These are phyloP conservation scores for Phaffia tasmanica DNA, from an alignment of 768 basidiomycete genomes.

Conservation along the genomic window DNA sequence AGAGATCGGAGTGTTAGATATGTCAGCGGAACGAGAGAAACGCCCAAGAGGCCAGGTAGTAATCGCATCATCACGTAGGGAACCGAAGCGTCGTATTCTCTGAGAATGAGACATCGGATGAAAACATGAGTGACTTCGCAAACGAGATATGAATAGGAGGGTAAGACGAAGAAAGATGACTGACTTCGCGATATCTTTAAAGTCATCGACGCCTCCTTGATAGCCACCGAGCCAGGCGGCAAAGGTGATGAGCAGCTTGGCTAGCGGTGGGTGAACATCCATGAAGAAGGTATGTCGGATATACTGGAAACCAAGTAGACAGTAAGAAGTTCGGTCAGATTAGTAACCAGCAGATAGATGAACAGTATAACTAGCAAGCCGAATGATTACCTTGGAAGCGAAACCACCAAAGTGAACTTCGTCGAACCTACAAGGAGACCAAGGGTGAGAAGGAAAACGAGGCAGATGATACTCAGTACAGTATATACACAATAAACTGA, in stretches of 20 bases:
- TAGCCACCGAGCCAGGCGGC: slow-evolving; percentile 79
- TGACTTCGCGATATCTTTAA: slow-evolving; percentile 94
- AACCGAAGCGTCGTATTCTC: slow-evolving; percentile 63
- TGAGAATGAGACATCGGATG: slow-evolving; percentile 33
- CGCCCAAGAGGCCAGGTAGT: slow-evolving; percentile 79
- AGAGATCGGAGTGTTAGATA: slow-evolving; percentile 90
- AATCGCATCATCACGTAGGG: slow-evolving; percentile 96
- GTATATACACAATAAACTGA: background rate
- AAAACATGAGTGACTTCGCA: background rate
- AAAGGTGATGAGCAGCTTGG: slow-evolving; percentile 87
- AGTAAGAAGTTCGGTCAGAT: background rate
- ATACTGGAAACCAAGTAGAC: slow-evolving; percentile 41
- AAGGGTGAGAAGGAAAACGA: slow-evolving; percentile 1
- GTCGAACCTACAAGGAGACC: slow-evolving; percentile 58
- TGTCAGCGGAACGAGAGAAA: slow-evolving; percentile 76
- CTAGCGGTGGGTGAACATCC: slow-evolving; percentile 95
- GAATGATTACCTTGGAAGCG: slow-evolving; percentile 49
- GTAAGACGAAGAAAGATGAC: slow-evolving; percentile 4
- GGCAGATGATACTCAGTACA: background rate
- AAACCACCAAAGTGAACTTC: slow-evolving; percentile 99
- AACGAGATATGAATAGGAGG: no score
- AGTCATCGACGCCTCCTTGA: slow-evolving; percentile 75
- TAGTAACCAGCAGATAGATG: no score
- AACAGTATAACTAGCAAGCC: background rate
- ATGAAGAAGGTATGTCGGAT: slow-evolving; percentile 62